These are phyloP conservation scores for Phytophthora gonapodyides DNA, from an alignment of 352 stramenopile genomes.

Conservation along the genomic window DNA sequence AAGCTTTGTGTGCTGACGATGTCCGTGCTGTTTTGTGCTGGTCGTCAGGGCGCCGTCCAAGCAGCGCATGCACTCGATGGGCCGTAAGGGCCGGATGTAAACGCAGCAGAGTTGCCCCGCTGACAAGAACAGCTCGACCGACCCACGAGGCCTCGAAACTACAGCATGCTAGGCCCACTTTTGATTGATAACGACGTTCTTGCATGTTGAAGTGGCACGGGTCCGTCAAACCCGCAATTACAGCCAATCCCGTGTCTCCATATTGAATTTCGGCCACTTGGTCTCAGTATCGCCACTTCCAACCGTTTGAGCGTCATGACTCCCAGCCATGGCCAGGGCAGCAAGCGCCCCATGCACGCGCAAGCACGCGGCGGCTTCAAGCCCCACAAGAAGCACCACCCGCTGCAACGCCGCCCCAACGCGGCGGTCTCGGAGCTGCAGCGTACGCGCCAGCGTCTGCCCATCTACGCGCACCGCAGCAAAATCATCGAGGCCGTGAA, in stretches of 20 bases:
- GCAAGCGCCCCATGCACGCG: constrained; percentile 33
- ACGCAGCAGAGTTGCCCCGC: constrained; percentile 1
- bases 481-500: constrained; percentile 70
- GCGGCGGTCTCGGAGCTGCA: constrained; percentile 48
- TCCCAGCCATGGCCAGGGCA: constrained; percentile 7
- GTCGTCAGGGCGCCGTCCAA: constrained; percentile 41
- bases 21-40: constrained; percentile 1
- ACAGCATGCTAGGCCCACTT: constrained; percentile 2
- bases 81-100: constrained; percentile 69
- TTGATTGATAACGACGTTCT: constrained; percentile 1
- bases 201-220: constrained; percentile 11
- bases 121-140: constrained; percentile 2
- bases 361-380: constrained; percentile 15
- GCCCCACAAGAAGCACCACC: constrained; percentile 41
- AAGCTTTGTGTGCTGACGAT: too few relatives aligned
- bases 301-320: constrained; percentile 20
- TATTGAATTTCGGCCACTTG: constrained; percentile 14
- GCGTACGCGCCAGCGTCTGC: constrained; percentile 62
- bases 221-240: neutral
- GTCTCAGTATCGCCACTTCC: constrained; percentile 29
- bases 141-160: too few relatives aligned
- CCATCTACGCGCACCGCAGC: constrained; percentile 74
- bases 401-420: constrained; percentile 2
- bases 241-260: neutral
- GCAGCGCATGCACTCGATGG: constrained; percentile 52